These are phyloP conservation scores for Teratosphaeria pseudoeucalypti DNA, from an alignment of 2,329 filamentous ascomycete genomes.

Conservation along the genomic window DNA sequence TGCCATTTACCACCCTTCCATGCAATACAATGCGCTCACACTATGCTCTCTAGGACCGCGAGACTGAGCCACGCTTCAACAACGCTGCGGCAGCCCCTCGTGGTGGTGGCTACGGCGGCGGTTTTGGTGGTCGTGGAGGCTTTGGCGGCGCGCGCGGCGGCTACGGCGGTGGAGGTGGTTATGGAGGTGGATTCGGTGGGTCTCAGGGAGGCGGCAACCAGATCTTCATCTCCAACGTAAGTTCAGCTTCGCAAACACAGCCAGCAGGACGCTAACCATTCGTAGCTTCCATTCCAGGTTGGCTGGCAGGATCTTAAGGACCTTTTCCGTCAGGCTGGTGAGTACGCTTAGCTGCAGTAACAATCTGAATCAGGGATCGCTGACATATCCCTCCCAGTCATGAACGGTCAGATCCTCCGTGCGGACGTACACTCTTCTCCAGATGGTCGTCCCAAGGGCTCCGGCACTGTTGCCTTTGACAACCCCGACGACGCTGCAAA, in stretches of 20 bases:
- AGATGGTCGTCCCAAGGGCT: conserved; percentile 89
- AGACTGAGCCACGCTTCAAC: conserved; percentile 93
- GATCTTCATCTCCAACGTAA: conserved; percentile 96
- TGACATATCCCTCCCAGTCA: conserved; percentile 31
- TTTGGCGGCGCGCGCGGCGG: conserved; percentile 35
- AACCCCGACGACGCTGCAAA: conserved; percentile 88
- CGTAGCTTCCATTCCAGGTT: conserved; percentile 87
- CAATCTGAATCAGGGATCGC: not conserved
- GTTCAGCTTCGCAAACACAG: conserved; percentile 37
- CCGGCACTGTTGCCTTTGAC: conserved; percentile 94
- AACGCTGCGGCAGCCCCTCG: conserved; percentile 7
- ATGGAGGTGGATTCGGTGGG: conserved; percentile 40
- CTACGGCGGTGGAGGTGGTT: conserved; percentile 37
- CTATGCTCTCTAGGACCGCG: conserved; percentile 61
- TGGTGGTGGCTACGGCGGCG: conserved; percentile 47
- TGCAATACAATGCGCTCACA: conserved; percentile 5
- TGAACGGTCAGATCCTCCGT: conserved; percentile 69
- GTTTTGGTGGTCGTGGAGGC: conserved; percentile 27
- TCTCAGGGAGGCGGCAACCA: conserved; percentile 63
- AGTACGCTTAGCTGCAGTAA: conserved; percentile 31
- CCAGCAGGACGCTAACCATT: conserved; percentile 16
- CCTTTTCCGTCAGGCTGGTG: conserved; percentile 94
- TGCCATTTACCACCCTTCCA: not conserved
- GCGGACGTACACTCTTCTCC: conserved; percentile 89
- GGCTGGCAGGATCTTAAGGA: conserved; percentile 99